A percentile compares a stretch with the other conserved stretches of the same genome.
Conservation (phyloP, 148 eudicot species). For the Bassia scoparia region DNA sequence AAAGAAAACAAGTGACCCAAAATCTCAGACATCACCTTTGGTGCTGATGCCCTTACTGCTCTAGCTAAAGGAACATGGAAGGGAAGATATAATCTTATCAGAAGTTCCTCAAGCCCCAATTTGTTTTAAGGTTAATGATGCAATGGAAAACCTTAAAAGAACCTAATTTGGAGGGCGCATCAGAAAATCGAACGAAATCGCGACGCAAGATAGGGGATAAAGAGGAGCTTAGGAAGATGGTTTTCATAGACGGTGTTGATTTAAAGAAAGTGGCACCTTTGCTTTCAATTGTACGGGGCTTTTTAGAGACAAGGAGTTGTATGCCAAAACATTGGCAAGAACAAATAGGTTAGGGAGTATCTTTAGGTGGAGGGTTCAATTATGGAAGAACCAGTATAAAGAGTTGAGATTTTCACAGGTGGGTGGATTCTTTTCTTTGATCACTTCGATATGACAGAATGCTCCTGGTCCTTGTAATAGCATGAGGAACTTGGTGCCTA, state of each 20-base stretch:
- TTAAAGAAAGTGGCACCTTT: conserved; percentile 61
- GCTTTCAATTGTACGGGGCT: conserved; percentile 43
- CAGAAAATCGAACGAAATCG: conserved; percentile 33
- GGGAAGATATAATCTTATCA: conserved; percentile 44
- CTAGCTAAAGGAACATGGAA: conserved; percentile 56
- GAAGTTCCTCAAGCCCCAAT: conserved; percentile 62
- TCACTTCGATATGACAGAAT: conserved; percentile 72
- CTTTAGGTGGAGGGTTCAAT: conserved; percentile 68
- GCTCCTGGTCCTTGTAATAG: conserved; percentile 38
- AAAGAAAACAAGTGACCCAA: conserved; percentile 16
- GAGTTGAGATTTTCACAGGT: conserved; percentile 46
- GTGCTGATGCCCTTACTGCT: conserved; percentile 83
- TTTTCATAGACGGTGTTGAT: conserved; percentile 42
- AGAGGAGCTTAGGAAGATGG: conserved; percentile 31
- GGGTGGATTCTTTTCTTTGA: conserved; percentile 49
- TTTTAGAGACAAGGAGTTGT: conserved; percentile 40
- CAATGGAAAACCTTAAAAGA: conserved; percentile 46
- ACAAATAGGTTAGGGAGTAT: conserved; percentile 38
- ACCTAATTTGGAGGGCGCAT: conserved; percentile 58
- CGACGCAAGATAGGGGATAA: conserved; percentile 34
- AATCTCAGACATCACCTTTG: conserved; percentile 51
- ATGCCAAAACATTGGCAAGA: conserved; percentile 30
- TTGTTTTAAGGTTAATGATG: conserved; percentile 51
- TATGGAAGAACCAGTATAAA: conserved; percentile 58
- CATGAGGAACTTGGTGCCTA: conserved; percentile 41